phyloP scores from a whole-genome alignment of 768 basidiomycete genomes.

The Plicaturopsis crispa region DNA sequence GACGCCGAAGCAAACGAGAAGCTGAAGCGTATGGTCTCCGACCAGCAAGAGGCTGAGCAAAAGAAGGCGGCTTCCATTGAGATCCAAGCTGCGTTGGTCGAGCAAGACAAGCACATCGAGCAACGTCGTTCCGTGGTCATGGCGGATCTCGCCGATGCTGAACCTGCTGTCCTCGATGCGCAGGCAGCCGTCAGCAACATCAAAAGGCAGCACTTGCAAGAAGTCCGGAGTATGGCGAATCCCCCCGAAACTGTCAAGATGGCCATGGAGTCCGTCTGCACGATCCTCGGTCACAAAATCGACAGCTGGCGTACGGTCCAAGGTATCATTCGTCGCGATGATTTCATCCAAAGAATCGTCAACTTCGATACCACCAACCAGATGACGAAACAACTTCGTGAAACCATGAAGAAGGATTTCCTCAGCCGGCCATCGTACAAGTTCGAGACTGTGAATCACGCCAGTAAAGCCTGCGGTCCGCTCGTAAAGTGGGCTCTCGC shows the following conservation, averaged over 20 bases:
- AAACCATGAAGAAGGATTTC: conserved; percentile 90
- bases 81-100: conserved; percentile 88
- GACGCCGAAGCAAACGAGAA: conserved; percentile 95
- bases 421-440: conserved; percentile 86
- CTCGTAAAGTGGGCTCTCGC: conserved; percentile 98
- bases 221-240: conserved; percentile 97
- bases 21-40: conserved; percentile 93
- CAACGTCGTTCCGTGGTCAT: conserved; percentile 85
- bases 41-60: conserved; percentile 98
- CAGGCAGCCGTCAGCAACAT: conserved; percentile 96
- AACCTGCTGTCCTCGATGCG: conserved; percentile 94
- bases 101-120: conserved; percentile 85
- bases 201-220: conserved; percentile 90
- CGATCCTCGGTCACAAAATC: conserved; percentile 91
- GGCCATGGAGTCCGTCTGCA: conserved; percentile 98
- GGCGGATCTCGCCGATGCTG: conserved; percentile 94
- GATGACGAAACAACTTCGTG: conserved; percentile 86
- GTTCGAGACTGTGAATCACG: conserved; percentile 91
- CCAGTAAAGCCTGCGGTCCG: conserved; percentile 95
- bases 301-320: conserved; percentile 97
- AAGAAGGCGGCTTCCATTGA: conserved; percentile 96
- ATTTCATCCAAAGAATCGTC: conserved; percentile 94
- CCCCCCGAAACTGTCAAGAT: conserved; percentile 96
- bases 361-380: conserved; percentile 88
- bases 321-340: conserved; percentile 90